Base-by-base conservation (phyloP, 2,329 filamentous ascomycete genomes). In the Colletotrichum higginsianum region DNA sequence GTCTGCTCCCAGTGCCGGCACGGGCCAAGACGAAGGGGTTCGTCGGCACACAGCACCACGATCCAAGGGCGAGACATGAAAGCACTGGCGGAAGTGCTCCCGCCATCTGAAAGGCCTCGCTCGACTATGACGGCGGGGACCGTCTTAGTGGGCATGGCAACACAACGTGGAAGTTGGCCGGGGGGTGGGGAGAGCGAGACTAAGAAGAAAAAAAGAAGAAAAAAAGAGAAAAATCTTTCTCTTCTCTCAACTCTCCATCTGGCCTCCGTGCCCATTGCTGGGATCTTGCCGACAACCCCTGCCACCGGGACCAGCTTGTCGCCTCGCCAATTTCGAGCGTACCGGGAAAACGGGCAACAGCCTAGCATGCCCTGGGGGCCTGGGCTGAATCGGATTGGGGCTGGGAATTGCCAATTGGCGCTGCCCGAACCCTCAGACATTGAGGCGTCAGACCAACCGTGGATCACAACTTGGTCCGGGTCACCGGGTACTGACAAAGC, bases 311-410 rank as follows among this genome's bases (percentile, higher is more conserved):
- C 58, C 52, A 40, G 30, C 49, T 21, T 63, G 68, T 58, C 68
- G 68, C 46, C 64, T 63, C 44, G 57, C 58, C 64, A 70, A 71
- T 67, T 71, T 71, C 63, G 21, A 71, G 42, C 49, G 63, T 57
- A 46, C 56, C 56, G 38, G 30, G 44, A 21, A 62, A 30, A 61
- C 42, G 21, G 63, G 35, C 67, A 23, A 71, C 42, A 44, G 64
- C 52, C 67, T 38, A 38, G 64, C 64, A 15, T 47, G 55, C 44
- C 56, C 52, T 71, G 52, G 18, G 18, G 42, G 30, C 56, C 52
- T 71, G 58, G 18, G 42, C 40, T 62, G 42, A 44, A 61, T 35
- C 26, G 55, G 30, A 57, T 58, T 62, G 52, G 58, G 64, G 60
- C 26, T 52, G 57, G 47, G 44, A 52, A 40, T 44, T 71, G 44